Conservation (phyloP, 768 basidiomycete genomes). For the Suillus subaureus region DNA sequence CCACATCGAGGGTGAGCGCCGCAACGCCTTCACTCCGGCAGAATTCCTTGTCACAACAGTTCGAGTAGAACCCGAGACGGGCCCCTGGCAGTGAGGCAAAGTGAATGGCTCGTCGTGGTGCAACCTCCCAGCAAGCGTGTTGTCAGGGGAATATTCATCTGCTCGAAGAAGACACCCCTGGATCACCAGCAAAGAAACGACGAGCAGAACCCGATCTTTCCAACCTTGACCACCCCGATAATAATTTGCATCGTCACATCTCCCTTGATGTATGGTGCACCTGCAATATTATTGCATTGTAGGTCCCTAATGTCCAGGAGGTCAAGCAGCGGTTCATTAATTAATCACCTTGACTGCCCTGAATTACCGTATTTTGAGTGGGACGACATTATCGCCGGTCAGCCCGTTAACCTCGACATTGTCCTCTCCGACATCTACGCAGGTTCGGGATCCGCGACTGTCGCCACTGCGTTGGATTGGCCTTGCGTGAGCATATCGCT, state of each 20-base stretch:
- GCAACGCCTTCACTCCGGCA: too few relatives aligned
- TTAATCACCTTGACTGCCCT: constrained; percentile 10
- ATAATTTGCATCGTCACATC: not conserved
- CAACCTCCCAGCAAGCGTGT: not conserved
- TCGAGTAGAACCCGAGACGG: not conserved
- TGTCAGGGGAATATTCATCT: not conserved
- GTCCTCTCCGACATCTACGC: constrained; percentile 9
- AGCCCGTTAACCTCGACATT: constrained; percentile 17
- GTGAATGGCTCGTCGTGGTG: not conserved
- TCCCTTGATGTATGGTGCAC: not conserved
- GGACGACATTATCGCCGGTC: constrained; percentile 21
- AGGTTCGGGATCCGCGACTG: not conserved
- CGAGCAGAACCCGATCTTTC: not conserved
- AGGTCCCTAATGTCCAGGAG: not conserved
- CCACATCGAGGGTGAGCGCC: not conserved
- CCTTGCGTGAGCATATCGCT: constrained; percentile 18
- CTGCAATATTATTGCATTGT: not conserved
- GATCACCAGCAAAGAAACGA: not conserved
- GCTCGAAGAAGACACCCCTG: constrained; percentile 4
- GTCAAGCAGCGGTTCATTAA: constrained; percentile 7
- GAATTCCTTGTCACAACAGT: not conserved
- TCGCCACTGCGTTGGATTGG: constrained; percentile 27
- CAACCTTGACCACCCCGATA: not conserved
- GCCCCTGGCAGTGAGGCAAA: not conserved
- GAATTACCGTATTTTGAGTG: constrained; percentile 30